These are phyloP conservation scores for Termitomyces sp. DNA, from an alignment of 768 basidiomycete genomes.

Conservation along the genomic window DNA sequence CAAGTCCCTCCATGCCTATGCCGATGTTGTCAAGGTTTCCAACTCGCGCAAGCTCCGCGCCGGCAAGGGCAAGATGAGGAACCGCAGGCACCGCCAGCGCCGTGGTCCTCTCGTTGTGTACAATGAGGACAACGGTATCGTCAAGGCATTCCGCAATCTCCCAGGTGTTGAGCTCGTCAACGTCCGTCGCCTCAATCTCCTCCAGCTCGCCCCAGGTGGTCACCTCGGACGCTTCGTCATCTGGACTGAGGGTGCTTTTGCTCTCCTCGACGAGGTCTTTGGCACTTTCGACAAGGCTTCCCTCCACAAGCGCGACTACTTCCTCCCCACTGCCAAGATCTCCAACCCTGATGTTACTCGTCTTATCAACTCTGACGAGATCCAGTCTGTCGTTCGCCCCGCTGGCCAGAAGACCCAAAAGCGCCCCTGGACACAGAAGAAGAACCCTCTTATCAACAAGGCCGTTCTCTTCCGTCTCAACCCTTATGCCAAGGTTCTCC, in stretches of 20 bases:
- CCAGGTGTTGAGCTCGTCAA: constrained; percentile 98
- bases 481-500: constrained; percentile 95
- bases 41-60: constrained; percentile 96
- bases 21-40: constrained; percentile 94
- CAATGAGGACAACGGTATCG: constrained; percentile 95
- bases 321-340: constrained; percentile 95
- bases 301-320: constrained; percentile 82
- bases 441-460: constrained; percentile 96
- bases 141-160: constrained; percentile 97
- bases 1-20: constrained; percentile 84
- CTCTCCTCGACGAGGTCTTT: constrained; percentile 89
- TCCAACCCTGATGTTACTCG: constrained; percentile 95
- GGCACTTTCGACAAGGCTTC: constrained; percentile 92
- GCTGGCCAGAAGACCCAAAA: constrained; percentile 82
- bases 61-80: constrained; percentile 96
- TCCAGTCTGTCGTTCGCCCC: constrained; percentile 93
- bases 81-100: constrained; percentile 94
- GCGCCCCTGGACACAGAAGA: constrained; percentile 98
- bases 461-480: constrained; percentile 94
- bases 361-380: constrained; percentile 97
- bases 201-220: constrained; percentile 99
- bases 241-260: constrained; percentile 97
- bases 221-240: constrained; percentile 99
- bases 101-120: constrained; percentile 97
- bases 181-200: constrained; percentile 91